Conservation (phyloP, 768 basidiomycete species). For the Calocybe cyanea region DNA sequence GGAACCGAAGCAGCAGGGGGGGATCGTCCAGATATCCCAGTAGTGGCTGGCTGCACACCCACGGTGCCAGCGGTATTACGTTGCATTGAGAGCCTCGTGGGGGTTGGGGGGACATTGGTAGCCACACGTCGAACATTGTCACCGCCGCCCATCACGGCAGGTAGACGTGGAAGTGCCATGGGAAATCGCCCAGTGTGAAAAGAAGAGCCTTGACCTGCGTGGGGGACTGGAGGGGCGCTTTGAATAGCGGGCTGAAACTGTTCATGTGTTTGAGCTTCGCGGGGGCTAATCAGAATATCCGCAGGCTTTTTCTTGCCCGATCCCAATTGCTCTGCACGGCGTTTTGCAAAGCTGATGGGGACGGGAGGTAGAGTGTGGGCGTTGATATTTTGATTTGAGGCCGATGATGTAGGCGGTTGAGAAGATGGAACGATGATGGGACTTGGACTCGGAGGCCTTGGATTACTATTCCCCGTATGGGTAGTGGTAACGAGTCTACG, state of each 20-base stretch:
- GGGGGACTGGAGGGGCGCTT: conserved; percentile 69
- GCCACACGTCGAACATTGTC: conserved; percentile 48
- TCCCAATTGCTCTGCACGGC: conserved; percentile 65
- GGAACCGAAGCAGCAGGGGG: conserved; percentile 61
- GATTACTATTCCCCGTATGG: conserved; percentile 15
- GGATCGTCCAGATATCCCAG: conserved; percentile 34
- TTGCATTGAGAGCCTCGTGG: conserved; percentile 56
- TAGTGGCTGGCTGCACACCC: conserved; percentile 20
- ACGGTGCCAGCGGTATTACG: conserved; percentile 22
- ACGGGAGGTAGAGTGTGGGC: conserved; percentile 58
- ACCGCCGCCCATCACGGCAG: conserved; percentile 39
- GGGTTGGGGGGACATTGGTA: conserved; percentile 67
- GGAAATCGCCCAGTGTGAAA: conserved; percentile 40
- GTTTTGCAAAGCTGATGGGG: conserved; percentile 74
- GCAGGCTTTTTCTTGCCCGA: conserved; percentile 66
- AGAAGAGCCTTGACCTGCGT: conserved; percentile 38
- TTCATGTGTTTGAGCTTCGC: conserved; percentile 50
- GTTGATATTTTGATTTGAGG: conserved; percentile 21
- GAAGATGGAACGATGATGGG: conserved; percentile 21
- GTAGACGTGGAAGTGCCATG: conserved; percentile 68
- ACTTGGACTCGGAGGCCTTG: conserved; percentile 32
- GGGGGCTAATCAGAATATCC: conserved; percentile 73
- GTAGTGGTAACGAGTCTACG: conserved; percentile 24
- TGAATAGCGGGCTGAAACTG: conserved; percentile 67
- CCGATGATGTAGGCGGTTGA: conserved; percentile 23